These are phyloP conservation scores for Hygrophorus pudorinus DNA, from an alignment of 768 basidiomycete genomes.

Conservation along the genomic window DNA sequence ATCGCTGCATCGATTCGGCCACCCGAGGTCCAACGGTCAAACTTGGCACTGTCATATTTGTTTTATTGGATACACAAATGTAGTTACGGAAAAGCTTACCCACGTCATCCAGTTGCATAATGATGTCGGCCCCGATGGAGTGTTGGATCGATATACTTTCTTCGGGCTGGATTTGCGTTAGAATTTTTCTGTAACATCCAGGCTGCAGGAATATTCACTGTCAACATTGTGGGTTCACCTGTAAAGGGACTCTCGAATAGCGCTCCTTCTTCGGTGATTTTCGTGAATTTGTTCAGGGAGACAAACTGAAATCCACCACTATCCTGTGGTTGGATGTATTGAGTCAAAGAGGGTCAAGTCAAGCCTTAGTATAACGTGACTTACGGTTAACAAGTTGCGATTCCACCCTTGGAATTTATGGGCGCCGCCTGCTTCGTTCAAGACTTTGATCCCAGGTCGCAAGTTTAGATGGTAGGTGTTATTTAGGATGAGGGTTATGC, in stretches of 20 bases:
- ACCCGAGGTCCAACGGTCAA: constrained; percentile 74
- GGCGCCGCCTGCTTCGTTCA: constrained; percentile 73
- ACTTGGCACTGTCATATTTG: constrained; percentile 50
- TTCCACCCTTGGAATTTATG: constrained; percentile 88
- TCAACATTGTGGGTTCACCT: constrained; percentile 82
- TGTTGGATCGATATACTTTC: constrained; percentile 89
- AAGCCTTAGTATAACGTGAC: constrained; percentile 10
- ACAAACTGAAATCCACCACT: constrained; percentile 89
- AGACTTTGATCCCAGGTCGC: constrained; percentile 68
- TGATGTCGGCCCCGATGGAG: constrained; percentile 85
- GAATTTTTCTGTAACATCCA: constrained; percentile 1
- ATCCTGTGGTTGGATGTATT: constrained; percentile 37
- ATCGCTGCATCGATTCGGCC: constrained; percentile 80
- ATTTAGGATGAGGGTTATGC: constrained; percentile 76
- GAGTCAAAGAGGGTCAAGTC: constrained; percentile 2
- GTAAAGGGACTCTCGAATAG: constrained; percentile 78
- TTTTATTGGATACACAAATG: constrained; percentile 1
- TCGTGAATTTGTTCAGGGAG: constrained; percentile 74
- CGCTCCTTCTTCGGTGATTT: constrained; percentile 84
- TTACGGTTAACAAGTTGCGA: constrained; percentile 73
- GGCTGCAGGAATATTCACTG: constrained; percentile 34
- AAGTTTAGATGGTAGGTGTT: constrained; percentile 87
- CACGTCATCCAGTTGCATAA: constrained; percentile 92
- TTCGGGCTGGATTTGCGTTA: constrained; percentile 50
- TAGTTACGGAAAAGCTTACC: constrained; percentile 35